Base-by-base conservation (phyloP, 1,284 basidiomycete genomes). In the Meira nashicola region DNA sequence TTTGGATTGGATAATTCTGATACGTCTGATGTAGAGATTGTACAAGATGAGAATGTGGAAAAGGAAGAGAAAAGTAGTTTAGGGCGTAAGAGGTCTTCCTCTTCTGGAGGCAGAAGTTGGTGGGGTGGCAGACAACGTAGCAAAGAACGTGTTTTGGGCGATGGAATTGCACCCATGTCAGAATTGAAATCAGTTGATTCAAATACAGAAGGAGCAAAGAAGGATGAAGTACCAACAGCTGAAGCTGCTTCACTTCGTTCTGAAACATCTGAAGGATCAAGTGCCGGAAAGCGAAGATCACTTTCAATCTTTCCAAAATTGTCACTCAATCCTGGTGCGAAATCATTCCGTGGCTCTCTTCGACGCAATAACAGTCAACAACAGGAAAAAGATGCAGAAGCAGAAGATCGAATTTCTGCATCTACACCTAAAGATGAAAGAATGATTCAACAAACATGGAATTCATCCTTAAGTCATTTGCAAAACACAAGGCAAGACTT, bases 1-100 rank as follows among this genome's bases (percentile, higher is more conserved):
- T 63, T 63, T 39, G 60, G 60, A 6, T 43, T 63, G 3, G 60
- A 55, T 23, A 54, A n/a, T 17, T 59, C 57, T 14, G 60, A 63
- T 43, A 46, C 47, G 14, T 59, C 58, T 7, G 60, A 56, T 28
- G 12, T 39, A 3, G 58, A 54, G 2, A 47, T 46, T 21, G 49
- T 28, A 11, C 33, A 15, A 12, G 54, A 19, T 11, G 28, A 25
- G 17, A 28, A 21, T 25, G 15, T 23, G 17, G 55, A 43, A 15
- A 28, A 39, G 25, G 19, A 56, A 11, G 40, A 49, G 52, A 17
- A 46, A 3, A 40, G 25, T 25, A 5, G 3, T 17, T 4, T 33
- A 33, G 28, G 28, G 28, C 28, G 28, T 33, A 33, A 33, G 28
- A 33, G 28, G 28, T 33, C 25, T 46, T 10, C 14, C 21, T 15